Conservation (phyloP, 1,284 basidiomycete genomes). For the Thelephora terrestris region DNA sequence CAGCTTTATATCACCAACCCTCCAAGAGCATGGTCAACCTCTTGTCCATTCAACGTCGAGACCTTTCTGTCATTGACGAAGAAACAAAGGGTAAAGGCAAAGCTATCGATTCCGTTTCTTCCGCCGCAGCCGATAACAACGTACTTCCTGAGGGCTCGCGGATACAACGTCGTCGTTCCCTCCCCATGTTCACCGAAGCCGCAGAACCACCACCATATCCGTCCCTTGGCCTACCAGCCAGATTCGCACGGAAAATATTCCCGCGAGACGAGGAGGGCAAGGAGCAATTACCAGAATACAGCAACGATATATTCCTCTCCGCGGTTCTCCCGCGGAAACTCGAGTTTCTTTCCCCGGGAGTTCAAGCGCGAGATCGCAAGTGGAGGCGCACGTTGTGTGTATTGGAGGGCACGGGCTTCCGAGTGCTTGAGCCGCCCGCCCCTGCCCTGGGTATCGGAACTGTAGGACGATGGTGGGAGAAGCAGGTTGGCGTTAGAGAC, state of each 20-base stretch:
- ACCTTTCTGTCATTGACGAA: conserved; percentile 6
- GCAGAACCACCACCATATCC: conserved; percentile 45
- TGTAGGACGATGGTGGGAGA: conserved; percentile 69
- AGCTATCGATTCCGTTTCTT: conserved; percentile 12
- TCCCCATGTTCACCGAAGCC: conserved; percentile 42
- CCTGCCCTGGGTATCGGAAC: conserved; percentile 37
- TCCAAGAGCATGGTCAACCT: conserved; percentile 52
- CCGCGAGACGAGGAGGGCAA: conserved; percentile 61
- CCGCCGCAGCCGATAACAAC: conserved; percentile 5
- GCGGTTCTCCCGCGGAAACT: conserved; percentile 88
- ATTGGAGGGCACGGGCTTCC: conserved; percentile 84
- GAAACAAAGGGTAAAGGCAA: conserved; percentile 21
- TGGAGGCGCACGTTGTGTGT: conserved; percentile 89
- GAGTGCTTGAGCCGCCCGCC: conserved; percentile 66
- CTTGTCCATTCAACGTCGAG: conserved; percentile 20
- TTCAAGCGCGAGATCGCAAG: conserved; percentile 83
- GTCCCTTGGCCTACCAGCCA: conserved; percentile 22
- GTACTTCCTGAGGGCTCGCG: conserved; percentile 5
- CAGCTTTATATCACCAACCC: conserved; percentile 52
- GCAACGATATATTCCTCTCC: conserved; percentile 76
- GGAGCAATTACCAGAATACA: conserved; percentile 78
- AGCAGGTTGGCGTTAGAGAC: conserved; percentile 59
- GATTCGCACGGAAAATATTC: conserved; percentile 27
- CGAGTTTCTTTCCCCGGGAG: conserved; percentile 82
- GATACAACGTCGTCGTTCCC: conserved; percentile 40